Conservation (phyloP, 2,329 filamentous ascomycete genomes). For the Ophiostoma novo-ulmi region DNA sequence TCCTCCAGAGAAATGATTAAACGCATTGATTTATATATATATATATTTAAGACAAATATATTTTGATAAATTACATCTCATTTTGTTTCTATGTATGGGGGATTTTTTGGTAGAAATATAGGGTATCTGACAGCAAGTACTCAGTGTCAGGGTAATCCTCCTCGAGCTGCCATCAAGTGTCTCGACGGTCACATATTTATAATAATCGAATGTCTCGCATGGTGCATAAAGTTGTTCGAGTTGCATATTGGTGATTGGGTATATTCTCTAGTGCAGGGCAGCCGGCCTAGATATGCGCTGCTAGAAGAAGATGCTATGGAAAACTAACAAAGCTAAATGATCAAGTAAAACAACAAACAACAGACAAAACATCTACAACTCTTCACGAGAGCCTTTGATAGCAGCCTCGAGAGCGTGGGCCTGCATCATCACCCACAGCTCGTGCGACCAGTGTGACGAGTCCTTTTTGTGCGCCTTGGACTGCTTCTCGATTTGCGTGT, state of each 20-base stretch:
- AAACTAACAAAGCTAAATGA: neutral
- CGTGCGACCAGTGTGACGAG: conserved; percentile 32
- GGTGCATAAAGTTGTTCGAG: neutral
- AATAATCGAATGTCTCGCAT: too few species aligned
- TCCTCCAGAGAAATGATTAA: too few species aligned
- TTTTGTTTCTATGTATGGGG: too few species aligned
- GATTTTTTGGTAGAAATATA: too few species aligned
- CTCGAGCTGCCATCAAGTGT: neutral
- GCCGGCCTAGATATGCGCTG: neutral
- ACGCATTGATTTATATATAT: too few species aligned
- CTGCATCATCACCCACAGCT: conserved; percentile 25
- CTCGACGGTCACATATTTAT: too few species aligned
- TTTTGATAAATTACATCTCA: too few species aligned
- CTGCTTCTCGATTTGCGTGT: conserved; percentile 43
- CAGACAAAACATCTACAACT: neutral
- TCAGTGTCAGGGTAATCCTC: neutral
- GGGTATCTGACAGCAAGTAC: neutral
- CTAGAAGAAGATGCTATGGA: neutral
- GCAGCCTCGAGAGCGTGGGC: conserved; percentile 6
- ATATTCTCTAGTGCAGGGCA: neutral
- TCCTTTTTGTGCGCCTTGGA: conserved; percentile 36
- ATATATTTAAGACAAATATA: too few species aligned
- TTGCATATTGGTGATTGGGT: neutral
- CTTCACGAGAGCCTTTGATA: neutral
- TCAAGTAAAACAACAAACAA: neutral